These are phyloP conservation scores for Oryza meyeriana DNA, from an alignment of 176 grass and related monocot genomes.

Conservation along the genomic window DNA sequence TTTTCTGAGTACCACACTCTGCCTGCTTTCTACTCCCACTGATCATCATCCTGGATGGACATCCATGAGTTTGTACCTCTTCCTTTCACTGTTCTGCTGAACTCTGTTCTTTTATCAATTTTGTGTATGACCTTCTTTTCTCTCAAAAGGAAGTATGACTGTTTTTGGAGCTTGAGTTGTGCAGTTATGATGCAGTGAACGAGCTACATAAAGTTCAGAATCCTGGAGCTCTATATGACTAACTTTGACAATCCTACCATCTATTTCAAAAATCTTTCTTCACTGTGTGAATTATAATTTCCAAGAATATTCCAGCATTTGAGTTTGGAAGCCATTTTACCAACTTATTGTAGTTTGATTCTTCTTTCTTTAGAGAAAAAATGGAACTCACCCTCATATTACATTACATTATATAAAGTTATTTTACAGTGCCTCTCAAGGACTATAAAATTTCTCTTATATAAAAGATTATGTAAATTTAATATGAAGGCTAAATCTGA, in stretches of 20 bases:
- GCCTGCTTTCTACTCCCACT: not conserved
- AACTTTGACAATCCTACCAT: not conserved
- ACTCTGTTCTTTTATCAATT: not conserved
- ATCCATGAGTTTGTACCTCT: slow-evolving; percentile 31
- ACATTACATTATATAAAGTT: not conserved
- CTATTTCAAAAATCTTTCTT: slow-evolving; percentile 12
- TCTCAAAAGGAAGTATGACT: not conserved
- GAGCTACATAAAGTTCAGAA: not conserved
- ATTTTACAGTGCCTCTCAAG: no score
- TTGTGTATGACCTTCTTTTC: not conserved
- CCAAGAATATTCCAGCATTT: not conserved
- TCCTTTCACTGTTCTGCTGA: not conserved
- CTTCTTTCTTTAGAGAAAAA: not conserved
- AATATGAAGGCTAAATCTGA: not conserved
- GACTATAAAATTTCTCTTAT: no score
- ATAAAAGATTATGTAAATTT: not conserved
- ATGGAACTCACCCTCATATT: not conserved
- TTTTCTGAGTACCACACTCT: not conserved
- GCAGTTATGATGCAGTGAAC: not conserved
- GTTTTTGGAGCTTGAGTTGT: not conserved
- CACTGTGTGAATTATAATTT: not conserved
- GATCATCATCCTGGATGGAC: not conserved
- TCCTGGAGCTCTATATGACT: not conserved
- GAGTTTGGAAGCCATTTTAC: not conserved
- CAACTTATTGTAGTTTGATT: not conserved